A percentile compares a stretch with the other conserved stretches of the same genome.
Evolutionary conservation across 257 asterid species (phyloP).

Genomic region (Hygrophila difformis): DNA sequence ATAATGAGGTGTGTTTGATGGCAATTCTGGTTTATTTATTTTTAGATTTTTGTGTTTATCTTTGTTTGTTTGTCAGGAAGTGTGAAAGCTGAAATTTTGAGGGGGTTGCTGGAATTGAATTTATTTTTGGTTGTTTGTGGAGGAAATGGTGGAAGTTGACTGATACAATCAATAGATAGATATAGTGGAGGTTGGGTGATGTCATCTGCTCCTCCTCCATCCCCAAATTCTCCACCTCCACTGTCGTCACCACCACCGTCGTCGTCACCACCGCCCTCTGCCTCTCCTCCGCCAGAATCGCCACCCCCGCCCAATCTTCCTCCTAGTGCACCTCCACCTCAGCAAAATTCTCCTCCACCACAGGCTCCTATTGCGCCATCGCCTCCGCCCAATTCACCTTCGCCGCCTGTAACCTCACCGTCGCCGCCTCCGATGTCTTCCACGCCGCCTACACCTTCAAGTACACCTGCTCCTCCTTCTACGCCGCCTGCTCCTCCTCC

Average conservation of each 20-base stretch:
- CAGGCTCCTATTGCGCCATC: slow-evolving; percentile 15
- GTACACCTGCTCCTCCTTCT: too few species aligned
- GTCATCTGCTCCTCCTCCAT: slow-evolving; percentile 43
- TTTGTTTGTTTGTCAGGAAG: not conserved
- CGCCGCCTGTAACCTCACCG: slow-evolving; percentile 18
- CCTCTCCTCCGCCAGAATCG: slow-evolving; percentile 1
- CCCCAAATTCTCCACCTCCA: slow-evolving; percentile 34
- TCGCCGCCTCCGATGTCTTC: slow-evolving; percentile 22
- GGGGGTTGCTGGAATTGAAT: not conserved
- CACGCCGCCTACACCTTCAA: slow-evolving; percentile 29
- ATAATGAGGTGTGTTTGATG: slow-evolving; percentile 1
- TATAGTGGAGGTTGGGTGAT: slow-evolving; percentile 26
- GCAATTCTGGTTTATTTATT: slow-evolving; percentile 1
- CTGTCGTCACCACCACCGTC: slow-evolving; percentile 18
- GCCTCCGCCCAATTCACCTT: slow-evolving; percentile 18
- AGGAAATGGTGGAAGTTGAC: slow-evolving; percentile 26
- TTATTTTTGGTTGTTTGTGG: not conserved
- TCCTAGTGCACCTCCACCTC: slow-evolving; percentile 13
- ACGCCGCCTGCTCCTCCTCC: too few species aligned
- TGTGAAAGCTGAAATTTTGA: not conserved
- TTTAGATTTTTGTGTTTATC: not conserved
- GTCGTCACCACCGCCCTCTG: slow-evolving; percentile 13
- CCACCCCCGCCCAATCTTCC: slow-evolving; percentile 5
- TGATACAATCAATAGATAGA: too few species aligned
- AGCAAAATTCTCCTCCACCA: slow-evolving; percentile 6